Percentiles rank a stretch among this genome's conserved stretches.
Evolutionary conservation across 192 early-diverging fungal species (phyloP).

Genomic region (Backusella liffmaniae): DNA sequence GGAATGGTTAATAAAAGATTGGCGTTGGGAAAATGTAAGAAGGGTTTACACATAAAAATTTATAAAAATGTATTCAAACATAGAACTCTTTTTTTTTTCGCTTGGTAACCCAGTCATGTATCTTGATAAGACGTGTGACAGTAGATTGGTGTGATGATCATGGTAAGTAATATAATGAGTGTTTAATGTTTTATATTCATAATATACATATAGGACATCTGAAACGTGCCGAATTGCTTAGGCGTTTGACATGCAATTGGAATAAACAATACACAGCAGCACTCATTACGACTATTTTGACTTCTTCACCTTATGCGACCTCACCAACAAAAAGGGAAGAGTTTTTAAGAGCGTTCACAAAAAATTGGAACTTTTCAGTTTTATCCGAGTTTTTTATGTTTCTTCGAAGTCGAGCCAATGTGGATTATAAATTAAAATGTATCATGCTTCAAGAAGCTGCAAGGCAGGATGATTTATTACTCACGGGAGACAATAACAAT

Average conservation of each 20-base stretch:
- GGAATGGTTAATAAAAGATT: slow-evolving; percentile 68
- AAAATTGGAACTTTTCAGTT: slow-evolving; percentile 5
- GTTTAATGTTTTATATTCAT: not conserved
- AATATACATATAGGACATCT: not conserved
- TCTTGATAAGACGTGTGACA: slow-evolving; percentile 63
- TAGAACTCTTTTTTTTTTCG: too few species aligned
- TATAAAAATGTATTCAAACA: too few species aligned
- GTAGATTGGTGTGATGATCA: slow-evolving; percentile 61
- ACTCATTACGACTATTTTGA: not conserved
- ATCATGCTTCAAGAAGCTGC: slow-evolving; percentile 8
- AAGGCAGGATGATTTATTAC: slow-evolving; percentile 5
- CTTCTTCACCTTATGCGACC: not conserved
- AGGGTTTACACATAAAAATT: too few species aligned
- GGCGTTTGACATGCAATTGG: not conserved
- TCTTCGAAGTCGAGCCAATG: slow-evolving; percentile 6
- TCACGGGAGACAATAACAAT: not conserved
- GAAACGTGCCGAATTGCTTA: slow-evolving; percentile 3
- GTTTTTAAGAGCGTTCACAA: not conserved
- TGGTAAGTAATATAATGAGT: slow-evolving; percentile 26
- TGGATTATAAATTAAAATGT: slow-evolving; percentile 8
- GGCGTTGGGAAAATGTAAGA: slow-evolving; percentile 62
- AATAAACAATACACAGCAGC: not conserved
- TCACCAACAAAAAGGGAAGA: not conserved
- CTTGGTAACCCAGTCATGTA: slow-evolving; percentile 28
- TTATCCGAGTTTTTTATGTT: slow-evolving; percentile 6